Conservation (phyloP, 306 rosid species). For the Cucumis hystrix region DNA sequence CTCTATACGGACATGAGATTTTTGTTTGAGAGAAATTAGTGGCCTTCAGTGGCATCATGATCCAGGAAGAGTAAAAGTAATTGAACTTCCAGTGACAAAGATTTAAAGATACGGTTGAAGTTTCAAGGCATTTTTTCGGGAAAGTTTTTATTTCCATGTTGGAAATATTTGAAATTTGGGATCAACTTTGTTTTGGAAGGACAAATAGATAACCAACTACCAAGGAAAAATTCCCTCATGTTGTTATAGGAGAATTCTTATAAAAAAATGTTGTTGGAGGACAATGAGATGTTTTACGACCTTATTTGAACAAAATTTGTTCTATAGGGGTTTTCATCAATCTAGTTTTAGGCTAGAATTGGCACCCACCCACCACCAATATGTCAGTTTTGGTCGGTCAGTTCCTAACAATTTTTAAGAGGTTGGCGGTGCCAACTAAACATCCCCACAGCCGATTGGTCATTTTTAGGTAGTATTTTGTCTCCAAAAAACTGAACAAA, state of each 20-base stretch:
- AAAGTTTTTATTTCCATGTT: background rate
- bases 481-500: no score
- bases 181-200: background rate
- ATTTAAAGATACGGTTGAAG: background rate
- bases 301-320: no score
- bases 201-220: background rate
- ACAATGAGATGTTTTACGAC: background rate
- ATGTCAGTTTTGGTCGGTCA: no score
- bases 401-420: no score
- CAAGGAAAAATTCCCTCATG: background rate
- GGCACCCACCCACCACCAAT: no score
- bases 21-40: background rate
- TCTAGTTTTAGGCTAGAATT: no score
- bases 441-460: no score
- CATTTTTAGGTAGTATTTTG: no score
- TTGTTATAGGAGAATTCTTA: no score
- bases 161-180: background rate
- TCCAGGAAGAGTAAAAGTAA: background rate
- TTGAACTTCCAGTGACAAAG: background rate
- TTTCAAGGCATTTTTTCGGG: background rate
- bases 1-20: background rate
- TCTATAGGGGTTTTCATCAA: no score
- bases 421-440: no score
- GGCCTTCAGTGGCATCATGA: background rate
- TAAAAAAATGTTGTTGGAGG: background rate